Evolutionary conservation across 106 monocot genomes (phyloP), one percentile per base, ranked within the genome.

Genomic region (Dendrobium chrysotoxum): DNA sequence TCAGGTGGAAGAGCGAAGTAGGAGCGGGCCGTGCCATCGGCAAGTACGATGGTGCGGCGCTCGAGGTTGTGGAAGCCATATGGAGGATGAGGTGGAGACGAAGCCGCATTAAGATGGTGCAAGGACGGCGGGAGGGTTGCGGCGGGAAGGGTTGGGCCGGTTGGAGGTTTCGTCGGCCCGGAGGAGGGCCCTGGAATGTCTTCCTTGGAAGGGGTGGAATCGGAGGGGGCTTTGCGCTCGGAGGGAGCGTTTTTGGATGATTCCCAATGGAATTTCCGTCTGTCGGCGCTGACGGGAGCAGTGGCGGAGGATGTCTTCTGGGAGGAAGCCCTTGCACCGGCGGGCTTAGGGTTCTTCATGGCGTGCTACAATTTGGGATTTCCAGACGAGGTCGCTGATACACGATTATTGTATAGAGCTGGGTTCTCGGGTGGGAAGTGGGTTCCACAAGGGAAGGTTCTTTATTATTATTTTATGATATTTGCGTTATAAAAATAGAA

Each of bases 1-100:
- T 86, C 88, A 5, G 81, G 86, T 0, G 88, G 88, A 20, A 89
- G 81, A 35, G 89, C 86, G 79, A 89, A 89, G 77, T 89, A 89
- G 76, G 89, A 86, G 2, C 89, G 80, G 64, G 77, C 89, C 58
- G 71, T 89, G 61, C 89, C 86, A 53, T 89, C 89, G n/a, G 84
- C 83, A 30, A 89, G 89, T 18, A 86, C 86, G 84, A 89, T 84
- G 40, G 89, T 84, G 8, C 89, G 89, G 46, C 89, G 89, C 23
- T 89, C 89, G 76, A 89, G 89, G 84, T 89, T 86, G 68, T 89
- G 89, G 86, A 89, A 86, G n/a, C 86, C 89, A 68, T 89, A 89
- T 16, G 84, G n/a, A 4, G 81, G 89, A 3, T 70, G 86, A 4
- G 81, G 66, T 1, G 86, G 82, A 2, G 80, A 68, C 21, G 30